Base-by-base conservation (phyloP, 495 filamentous ascomycete genomes). In the Penicillium canescens region DNA sequence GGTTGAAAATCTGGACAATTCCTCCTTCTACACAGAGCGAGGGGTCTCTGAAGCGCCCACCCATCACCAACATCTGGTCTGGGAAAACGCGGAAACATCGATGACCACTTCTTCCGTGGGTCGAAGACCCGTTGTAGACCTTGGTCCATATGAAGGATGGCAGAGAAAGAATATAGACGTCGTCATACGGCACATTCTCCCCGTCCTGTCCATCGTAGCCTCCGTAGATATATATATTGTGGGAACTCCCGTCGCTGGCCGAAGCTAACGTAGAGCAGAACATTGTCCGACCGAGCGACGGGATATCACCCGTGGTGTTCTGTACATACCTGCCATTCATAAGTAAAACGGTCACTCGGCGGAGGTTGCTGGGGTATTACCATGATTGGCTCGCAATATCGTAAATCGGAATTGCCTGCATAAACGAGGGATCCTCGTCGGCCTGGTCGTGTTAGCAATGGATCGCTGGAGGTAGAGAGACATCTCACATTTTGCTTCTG, bases 171-270 rank as follows among this genome's bases (percentile, higher is more conserved):
- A n/a, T n/a, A n/a, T n/a, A n/a, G n/a, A n/a, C n/a, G n/a, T n/a
- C n/a, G 56, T 89, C 86, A 10, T 68, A 82, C 36, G 75, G 79
- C 10, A 56, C 53, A 10, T 61, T 28, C 2, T 56, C 46, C 1
- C 57, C 28, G 10, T 74, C 40, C 13, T 82, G 42, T 0, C 83
- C 85, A 42, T 83, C 66, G 52, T 82, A 87, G 3, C 88, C 88
- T 16, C 88, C 88, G 55, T 91, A 91, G 54, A 86, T 86, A 62
- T 90, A 91, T 49, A 91, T 87, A 57, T 88, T 86, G 62, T 82
- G 81, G 12, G 82, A 84, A 6, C 82, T 85, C 4, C 60, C 64
- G 57, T 91, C 88, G 31, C 70, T 52, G 1, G 87, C 85, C 14
- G 78, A 67, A 0, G 82, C 86, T 31, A 86, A 72, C 1, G 88